Evolutionary conservation across 768 basidiomycete genomes (phyloP).

Genomic region (Lactifluus echinatus): DNA sequence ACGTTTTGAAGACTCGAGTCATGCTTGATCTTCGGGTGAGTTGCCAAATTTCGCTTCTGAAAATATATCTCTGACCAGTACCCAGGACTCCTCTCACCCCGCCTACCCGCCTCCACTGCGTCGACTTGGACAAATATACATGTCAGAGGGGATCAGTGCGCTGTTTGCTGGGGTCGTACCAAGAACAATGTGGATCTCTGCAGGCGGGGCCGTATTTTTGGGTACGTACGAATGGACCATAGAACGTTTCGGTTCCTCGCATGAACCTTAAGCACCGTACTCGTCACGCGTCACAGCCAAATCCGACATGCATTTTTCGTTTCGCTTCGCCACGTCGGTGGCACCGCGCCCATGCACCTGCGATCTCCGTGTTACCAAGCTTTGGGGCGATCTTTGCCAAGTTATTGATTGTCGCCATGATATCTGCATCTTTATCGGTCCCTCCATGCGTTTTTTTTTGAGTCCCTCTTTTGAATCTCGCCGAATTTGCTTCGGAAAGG

Average conservation of each 20-base stretch:
- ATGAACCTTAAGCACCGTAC: background rate
- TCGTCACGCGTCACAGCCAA: background rate
- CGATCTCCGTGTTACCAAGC: background rate
- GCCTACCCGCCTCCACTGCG: conserved; percentile 45
- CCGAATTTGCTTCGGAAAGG: background rate
- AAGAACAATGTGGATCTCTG: conserved; percentile 92
- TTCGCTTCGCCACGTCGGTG: background rate
- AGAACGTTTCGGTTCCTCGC: conserved; percentile 7
- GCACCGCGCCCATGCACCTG: background rate
- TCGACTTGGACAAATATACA: conserved; percentile 60
- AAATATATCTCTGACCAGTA: background rate
- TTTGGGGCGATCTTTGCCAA: background rate
- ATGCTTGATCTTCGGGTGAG: conserved; percentile 85
- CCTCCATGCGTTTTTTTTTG: background rate
- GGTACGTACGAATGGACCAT: conserved; percentile 83
- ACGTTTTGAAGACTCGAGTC: conserved; percentile 93
- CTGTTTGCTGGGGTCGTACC: conserved; percentile 85
- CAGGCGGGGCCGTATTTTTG: conserved; percentile 93
- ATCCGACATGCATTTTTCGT: no score
- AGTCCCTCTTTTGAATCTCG: background rate
- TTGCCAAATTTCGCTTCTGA: background rate
- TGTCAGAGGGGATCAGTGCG: conserved; percentile 59
- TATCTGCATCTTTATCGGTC: background rate
- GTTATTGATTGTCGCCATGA: background rate
- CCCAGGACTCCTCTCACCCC: conserved; percentile 42